Evolutionary conservation across 202 grass and related monocot species (phyloP), one percentile per base, ranked within the genome.

Genomic region (Schoenoplectus triqueter): DNA sequence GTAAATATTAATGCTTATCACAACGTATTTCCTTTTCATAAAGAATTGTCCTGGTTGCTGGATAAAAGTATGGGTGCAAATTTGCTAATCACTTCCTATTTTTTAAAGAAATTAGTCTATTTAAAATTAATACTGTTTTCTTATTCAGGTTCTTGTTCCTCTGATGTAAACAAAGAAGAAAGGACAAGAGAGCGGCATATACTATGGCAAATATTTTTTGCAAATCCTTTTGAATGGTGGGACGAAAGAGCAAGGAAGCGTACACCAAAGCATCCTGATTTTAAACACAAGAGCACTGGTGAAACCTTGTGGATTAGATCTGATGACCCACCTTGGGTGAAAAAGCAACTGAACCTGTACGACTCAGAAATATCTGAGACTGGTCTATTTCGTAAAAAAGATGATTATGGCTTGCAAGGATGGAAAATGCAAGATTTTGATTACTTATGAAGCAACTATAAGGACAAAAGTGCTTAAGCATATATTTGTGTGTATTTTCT

Each of bases 131-230:
- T 67, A 68, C 14, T 69, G 48, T 69, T 69, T 80, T 39, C 8
- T 66, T 64, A 14, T 59, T 66, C 15, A 66, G 63, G 65, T 72
- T 61, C 64, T 17, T 49, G 20, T 64, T 83, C 66, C 86, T 84
- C 45, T 90, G 55, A 88, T 87, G 42, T 70, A 41, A 56, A 78
- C 82, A 6, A 61, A 72, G 93, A 86, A 72, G 85, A 84, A 6
- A 42, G 49, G 21, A 65, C 6, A 45, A 84, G 49, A 80, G 88
- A 87, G 0, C 83, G 79, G 47, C 83, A 93, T 57, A 86, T 47
- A 39, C 73, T 98, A 45, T 98, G 95, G 95, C 95, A 95, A 51
- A 60, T 98, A 69, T 98, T 98, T 89, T 98, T 98, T 82, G 83
- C 89, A 64, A 98, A 66, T 86, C 95, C 95, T 78, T 83, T 88